Conservation (phyloP, 768 basidiomycete genomes). For the Lactarius vividus region DNA sequence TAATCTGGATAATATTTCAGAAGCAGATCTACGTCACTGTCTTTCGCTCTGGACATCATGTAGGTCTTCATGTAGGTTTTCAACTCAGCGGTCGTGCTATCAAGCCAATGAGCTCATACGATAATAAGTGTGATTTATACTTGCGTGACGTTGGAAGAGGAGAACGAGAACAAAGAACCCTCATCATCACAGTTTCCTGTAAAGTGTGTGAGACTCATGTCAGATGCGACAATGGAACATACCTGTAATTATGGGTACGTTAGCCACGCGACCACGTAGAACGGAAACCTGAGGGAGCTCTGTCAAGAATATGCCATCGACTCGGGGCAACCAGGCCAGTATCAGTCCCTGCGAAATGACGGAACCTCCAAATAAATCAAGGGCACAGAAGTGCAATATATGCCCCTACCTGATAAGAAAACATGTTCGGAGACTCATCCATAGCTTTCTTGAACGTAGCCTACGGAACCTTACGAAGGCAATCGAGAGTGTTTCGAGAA, state of each 20-base stretch:
- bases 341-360: constrained; percentile 27
- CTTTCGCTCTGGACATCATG: constrained; percentile 31
- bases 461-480: constrained; percentile 42
- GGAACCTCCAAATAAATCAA: background rate
- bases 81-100: background rate
- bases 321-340: constrained; percentile 31
- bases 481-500: constrained; percentile 40
- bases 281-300: constrained; percentile 29
- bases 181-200: constrained; percentile 57
- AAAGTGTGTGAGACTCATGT: constrained; percentile 4
- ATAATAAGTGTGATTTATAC: background rate
- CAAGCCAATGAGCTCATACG: background rate
- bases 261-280: constrained; percentile 26
- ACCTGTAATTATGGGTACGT: constrained; percentile 30
- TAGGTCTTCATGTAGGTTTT: constrained; percentile 20
- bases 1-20: constrained; percentile 29
- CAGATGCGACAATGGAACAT: background rate
- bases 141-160: constrained; percentile 34
- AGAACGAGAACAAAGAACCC: constrained; percentile 44
- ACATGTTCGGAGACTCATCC: constrained; percentile 35
- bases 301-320: constrained; percentile 32
- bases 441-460: constrained; percentile 34
- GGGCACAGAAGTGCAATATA: background rate
- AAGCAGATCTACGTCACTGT: constrained; percentile 26
- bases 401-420: constrained; percentile 35